A percentile compares a stretch with the other conserved stretches of the same genome.
These are phyloP conservation scores for Turritis glabra DNA, from an alignment of 345 rosid genomes.

Conservation along the genomic window DNA sequence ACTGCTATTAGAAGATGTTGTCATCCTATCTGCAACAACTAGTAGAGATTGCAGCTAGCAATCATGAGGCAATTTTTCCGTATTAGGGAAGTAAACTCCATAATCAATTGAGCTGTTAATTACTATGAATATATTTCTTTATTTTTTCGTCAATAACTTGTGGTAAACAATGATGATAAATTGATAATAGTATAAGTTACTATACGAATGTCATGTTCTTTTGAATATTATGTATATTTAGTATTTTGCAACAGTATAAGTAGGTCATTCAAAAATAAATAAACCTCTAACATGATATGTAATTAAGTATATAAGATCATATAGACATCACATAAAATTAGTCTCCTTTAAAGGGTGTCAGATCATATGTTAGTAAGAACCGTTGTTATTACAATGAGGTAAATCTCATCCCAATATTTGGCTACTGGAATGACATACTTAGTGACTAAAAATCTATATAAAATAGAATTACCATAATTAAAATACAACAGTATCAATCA, in stretches of 20 bases:
- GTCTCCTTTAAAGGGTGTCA: background rate
- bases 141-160: background rate
- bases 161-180: background rate
- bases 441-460: background rate
- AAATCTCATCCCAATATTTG: background rate
- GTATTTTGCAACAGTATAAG: background rate
- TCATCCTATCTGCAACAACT: background rate
- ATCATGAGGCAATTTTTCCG: background rate
- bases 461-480: background rate
- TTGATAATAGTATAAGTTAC: background rate
- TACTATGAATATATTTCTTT: background rate
- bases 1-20: background rate
- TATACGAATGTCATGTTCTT: background rate
- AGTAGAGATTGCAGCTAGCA: conserved; percentile 3
- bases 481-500: background rate
- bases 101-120: background rate
- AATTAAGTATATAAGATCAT: background rate
- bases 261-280: background rate
- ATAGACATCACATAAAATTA: background rate
- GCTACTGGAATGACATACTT: background rate
- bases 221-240: background rate
- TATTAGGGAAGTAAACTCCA: background rate
- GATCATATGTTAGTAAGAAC: background rate
- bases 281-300: background rate
- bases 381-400: background rate